phyloP scores from a whole-genome alignment of 192 early-diverging fungal species.

The Podila epicladia region DNA sequence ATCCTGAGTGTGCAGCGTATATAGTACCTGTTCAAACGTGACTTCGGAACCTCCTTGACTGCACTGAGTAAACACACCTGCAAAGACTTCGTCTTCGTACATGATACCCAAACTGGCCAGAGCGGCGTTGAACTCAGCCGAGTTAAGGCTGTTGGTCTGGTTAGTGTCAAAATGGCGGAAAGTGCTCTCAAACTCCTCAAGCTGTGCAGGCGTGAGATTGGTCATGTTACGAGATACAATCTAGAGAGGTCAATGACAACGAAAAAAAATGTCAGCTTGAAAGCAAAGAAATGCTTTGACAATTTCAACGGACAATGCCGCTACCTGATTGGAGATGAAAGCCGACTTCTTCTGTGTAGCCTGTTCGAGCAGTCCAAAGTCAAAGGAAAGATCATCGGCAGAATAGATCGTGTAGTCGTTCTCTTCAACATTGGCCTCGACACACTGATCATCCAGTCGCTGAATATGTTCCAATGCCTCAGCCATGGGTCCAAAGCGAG shows the following conservation, averaged over 20 bases:
- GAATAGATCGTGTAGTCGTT: conserved; percentile 94
- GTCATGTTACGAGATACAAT: conserved; percentile 92
- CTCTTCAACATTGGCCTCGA: conserved; percentile 90
- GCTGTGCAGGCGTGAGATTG: conserved; percentile 90
- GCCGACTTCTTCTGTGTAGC: conserved; percentile 80
- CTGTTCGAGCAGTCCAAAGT: conserved; percentile 82
- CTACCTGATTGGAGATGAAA: conserved; percentile 94
- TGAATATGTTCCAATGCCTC: conserved; percentile 65
- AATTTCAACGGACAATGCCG: not conserved
- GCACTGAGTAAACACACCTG: conserved; percentile 69
- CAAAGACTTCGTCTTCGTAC: conserved; percentile 81
- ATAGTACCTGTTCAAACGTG: conserved; percentile 80
- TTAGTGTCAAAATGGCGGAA: conserved; percentile 96
- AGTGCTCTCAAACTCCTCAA: conserved; percentile 92
- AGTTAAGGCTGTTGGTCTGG: conserved; percentile 77
- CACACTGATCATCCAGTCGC: conserved; percentile 72
- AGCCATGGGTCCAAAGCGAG: conserved; percentile 61
- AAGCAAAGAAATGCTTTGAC: not conserved
- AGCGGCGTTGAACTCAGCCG: conserved; percentile 87
- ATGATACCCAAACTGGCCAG: conserved; percentile 81
- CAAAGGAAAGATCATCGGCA: conserved; percentile 90
- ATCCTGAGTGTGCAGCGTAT: not conserved
- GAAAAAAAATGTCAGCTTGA: not conserved
- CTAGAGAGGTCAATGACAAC: conserved; percentile 20
- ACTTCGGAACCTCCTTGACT: conserved; percentile 71